Percentiles rank a stretch among this genome's conserved stretches.
phyloP scores from a whole-genome alignment of 1,284 basidiomycete genomes.

The Malassezia vespertilionis region DNA sequence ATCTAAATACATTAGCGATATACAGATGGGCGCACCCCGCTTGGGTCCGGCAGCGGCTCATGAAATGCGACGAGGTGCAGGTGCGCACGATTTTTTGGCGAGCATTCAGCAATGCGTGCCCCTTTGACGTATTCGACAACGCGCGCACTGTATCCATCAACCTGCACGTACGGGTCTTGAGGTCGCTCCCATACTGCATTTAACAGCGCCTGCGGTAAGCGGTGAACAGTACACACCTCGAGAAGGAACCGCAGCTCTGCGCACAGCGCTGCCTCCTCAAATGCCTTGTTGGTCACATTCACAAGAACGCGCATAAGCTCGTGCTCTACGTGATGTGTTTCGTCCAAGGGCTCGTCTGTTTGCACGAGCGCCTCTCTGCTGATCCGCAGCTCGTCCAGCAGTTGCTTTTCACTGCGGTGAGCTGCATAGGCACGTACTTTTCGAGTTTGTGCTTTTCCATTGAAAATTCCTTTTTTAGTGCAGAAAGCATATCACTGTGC shows the following conservation, averaged over 20 bases:
- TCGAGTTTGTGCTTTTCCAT: background rate
- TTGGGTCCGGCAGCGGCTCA: constrained; percentile 12
- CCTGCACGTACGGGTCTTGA: constrained; percentile 7
- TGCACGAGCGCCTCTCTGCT: background rate
- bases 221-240: background rate
- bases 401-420: background rate
- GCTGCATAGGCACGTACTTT: background rate
- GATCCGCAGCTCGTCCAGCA: background rate
- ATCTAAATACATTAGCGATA: background rate
- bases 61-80: constrained; percentile 14
- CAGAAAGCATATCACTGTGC: constrained; percentile 5
- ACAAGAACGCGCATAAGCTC: constrained; percentile 4
- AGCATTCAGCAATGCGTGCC: background rate
- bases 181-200: constrained; percentile 12
- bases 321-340: background rate
- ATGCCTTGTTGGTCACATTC: constrained; percentile 1
- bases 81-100: background rate
- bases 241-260: constrained; percentile 11
- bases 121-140: constrained; percentile 4
- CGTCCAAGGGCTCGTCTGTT: background rate
- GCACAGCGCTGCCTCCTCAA: constrained; percentile 2
- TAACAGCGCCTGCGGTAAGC: constrained; percentile 3
- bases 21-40: background rate
- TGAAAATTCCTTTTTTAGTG: constrained; percentile 2
- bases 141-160: background rate